These are phyloP conservation scores for Neocatenulostroma microsporum DNA, from an alignment of 2,329 filamentous ascomycete species.

Conservation along the genomic window DNA sequence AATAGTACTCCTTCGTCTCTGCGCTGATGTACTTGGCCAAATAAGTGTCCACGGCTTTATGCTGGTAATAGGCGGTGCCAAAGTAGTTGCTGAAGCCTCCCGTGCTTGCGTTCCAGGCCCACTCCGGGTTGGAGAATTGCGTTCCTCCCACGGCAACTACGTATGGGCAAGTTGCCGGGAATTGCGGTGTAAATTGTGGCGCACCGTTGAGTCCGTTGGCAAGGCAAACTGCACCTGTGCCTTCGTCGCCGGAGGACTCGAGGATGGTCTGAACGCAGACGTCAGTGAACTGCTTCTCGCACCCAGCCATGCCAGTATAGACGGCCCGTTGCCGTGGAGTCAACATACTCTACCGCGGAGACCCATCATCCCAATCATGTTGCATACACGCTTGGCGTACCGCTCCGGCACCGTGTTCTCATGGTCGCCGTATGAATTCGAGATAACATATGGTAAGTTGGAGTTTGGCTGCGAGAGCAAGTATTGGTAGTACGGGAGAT, in stretches of 20 bases:
- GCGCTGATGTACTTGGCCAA: constrained; percentile 12
- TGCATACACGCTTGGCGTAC: constrained; percentile 56
- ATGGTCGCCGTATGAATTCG: constrained; percentile 57
- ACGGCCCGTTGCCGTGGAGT: too few species aligned
- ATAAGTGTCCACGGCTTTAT: constrained; percentile 27
- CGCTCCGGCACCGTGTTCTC: constrained; percentile 54
- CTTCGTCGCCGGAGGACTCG: constrained; percentile 54
- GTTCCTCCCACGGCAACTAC: constrained; percentile 41
- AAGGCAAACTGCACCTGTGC: constrained; percentile 43
- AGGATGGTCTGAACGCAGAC: constrained; percentile 55
- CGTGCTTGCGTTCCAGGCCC: constrained; percentile 22
- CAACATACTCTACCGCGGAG: too few species aligned
- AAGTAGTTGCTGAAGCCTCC: constrained; percentile 40
- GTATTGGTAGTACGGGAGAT: constrained; percentile 53
- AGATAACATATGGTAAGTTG: constrained; percentile 54
- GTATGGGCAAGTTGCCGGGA: constrained; percentile 40
- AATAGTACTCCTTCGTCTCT: constrained; percentile 15
- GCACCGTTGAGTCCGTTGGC: constrained; percentile 37
- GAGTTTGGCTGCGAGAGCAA: constrained; percentile 41
- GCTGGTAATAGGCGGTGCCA: constrained; percentile 36
- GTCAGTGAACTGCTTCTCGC: too few species aligned
- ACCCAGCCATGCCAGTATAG: too few species aligned
- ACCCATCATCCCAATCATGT: constrained; percentile 54
- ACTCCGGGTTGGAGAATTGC: constrained; percentile 32
- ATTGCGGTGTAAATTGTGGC: constrained; percentile 35